Base-by-base conservation (phyloP, 2,329 filamentous ascomycete species). In the Aspergillus sp. region DNA sequence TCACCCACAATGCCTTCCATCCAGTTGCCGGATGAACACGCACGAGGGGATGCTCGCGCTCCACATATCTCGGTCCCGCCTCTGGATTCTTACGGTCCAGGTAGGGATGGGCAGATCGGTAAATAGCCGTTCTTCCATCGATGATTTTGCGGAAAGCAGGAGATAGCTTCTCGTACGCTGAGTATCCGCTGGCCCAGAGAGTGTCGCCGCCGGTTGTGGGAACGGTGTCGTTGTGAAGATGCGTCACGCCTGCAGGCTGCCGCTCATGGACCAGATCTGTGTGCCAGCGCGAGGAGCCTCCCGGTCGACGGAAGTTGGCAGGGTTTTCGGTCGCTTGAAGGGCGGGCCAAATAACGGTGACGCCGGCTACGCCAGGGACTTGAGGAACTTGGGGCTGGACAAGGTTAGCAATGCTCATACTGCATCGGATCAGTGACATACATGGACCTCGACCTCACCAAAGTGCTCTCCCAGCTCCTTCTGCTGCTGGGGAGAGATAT, bases 1-100 rank as follows among this genome's bases (percentile, higher is more conserved):
- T 88, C 0, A 88, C 85, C 73, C 77, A 88, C 0, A 88, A 73
- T 0, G 82, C 75, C 64, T 87, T 88, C 85, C 85, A 88, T 0
- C 84, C 85, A 0, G 85, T 88, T 0, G 81, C 84, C 0, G 85
- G 85, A 60, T 88, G 84, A 0, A 85, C 80, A 3, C 85, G 76
- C 2, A 88, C 84, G 7, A 88, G 63, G 0, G 84, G 84, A 60
- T 88, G 85, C 7, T 76, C 70, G 5, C 84, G 76, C 65, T 87
- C 84, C n/a, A 88, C 68, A 56, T 75, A 75, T 65, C 83, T 80
- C 0, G 83, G 84, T 0, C 85, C 84, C 0, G 75, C 73, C 10
- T 74, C 74, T 0, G 81, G 80, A 46, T 83, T 62, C 4, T 82
- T 70, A 6, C 83, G 80, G 64, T 86, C 83, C 0, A 88, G 74